Base-by-base conservation (phyloP, 2,329 filamentous ascomycete genomes). In the Tolypocladium cylindrosporum region DNA sequence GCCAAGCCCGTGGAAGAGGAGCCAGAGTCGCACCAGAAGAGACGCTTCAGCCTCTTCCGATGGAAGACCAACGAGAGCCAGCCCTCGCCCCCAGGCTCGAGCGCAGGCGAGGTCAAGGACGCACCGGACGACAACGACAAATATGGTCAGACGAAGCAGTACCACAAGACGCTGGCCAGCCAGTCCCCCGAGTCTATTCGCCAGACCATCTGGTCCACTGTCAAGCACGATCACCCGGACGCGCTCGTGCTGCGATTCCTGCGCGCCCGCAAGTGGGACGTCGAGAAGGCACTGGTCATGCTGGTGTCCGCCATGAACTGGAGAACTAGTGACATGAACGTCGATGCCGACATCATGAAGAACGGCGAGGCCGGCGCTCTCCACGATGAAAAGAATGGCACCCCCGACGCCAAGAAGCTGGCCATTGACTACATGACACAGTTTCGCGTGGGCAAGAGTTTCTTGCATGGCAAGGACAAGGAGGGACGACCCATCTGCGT, bases 141-240 rank as follows among this genome's bases (percentile, higher is more conserved):
- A 76, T 93, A 95, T 71, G 92, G 91, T 53, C 89, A 94, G 72
- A 89, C 83, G 42, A 94, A 93, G 73, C 86, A 91, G 55, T 97
- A 91, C 73, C 84, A 90, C 64, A 85, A 93, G 45, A 90, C 91
- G 0, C 74, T 99, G 11, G 86, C 88, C 54, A 90, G 82, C 60
- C 82, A 88, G 67, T 81, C 85, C 0, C 90, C 93, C 0, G 90
- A 95, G 66, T 81, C 88, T 50, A 84, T 99, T 63, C 85, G 91
- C 56, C 78, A 80, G 19, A 87, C 91, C 0, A 89, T 97, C 69
- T 97, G 94, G 94, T 82, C 77, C 64, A 96, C 97, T 91, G 84
- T 93, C 59, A 99, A 97, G 77, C 88, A 94, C 67, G 94, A 99
- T 68, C 85, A 97, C 69, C 94, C 94, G 0, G 94, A 99, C 74